These are phyloP conservation scores for Carpinus viminea DNA, from an alignment of 306 rosid species.

Conservation along the genomic window DNA sequence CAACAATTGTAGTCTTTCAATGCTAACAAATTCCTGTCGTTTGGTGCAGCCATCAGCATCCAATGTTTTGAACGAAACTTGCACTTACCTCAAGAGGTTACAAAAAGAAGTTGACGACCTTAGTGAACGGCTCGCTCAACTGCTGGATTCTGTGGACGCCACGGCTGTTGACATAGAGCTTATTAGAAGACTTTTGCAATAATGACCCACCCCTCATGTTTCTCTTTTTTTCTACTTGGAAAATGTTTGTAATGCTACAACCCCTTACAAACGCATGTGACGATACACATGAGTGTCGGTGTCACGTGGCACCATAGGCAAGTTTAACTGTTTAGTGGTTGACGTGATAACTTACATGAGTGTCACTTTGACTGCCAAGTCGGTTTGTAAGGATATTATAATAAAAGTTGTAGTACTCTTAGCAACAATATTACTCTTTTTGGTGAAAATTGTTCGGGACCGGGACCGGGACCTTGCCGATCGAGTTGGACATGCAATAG, in stretches of 20 bases:
- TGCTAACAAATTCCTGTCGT: neutral
- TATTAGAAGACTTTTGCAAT: constrained; percentile 22
- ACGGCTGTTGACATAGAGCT: constrained; percentile 26
- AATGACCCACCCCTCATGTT: neutral
- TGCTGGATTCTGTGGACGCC: constrained; percentile 34
- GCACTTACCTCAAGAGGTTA: constrained; percentile 44
- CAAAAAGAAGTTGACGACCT: constrained; percentile 39
- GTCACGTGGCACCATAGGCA: no score
- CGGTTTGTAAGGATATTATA: no score
- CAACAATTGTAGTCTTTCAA: neutral
- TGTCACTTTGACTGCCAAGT: no score
- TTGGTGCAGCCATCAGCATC: constrained; percentile 30
- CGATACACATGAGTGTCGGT: no score
- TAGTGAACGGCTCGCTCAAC: constrained; percentile 39
- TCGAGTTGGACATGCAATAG: neutral
- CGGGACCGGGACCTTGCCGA: neutral
- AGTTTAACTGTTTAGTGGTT: no score
- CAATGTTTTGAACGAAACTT: constrained; percentile 39
- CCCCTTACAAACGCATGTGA: no score
- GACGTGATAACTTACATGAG: no score
- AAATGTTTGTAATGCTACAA: no score
- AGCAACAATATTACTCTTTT: no score
- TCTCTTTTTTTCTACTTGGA: neutral
- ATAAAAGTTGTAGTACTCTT: no score
- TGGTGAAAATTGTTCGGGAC: neutral